Base-by-base conservation (phyloP, 306 rosid species). In the Castanopsis chinensis region DNA sequence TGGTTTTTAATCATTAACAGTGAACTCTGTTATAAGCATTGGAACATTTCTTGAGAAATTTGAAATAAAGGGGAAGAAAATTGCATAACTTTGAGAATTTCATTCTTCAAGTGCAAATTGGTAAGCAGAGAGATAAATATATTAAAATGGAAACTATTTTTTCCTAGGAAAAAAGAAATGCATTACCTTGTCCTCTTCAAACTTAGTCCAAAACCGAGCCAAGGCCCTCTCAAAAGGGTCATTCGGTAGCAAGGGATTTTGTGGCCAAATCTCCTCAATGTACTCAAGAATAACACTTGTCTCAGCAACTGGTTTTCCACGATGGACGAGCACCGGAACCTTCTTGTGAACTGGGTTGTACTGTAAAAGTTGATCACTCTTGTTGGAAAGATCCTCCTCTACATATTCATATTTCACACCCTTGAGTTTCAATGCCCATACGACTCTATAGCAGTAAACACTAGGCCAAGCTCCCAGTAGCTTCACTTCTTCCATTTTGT, bases 391-490 rank as follows among this genome's bases (percentile, higher is more conserved):
- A 52, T 88, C 89, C 82, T 90, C 89, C 58, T 80, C 89, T 57
- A 88, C 19, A 35, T 86, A 78, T 6, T 88, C 82, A 69, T 76
- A 91, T 3, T 37, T 5, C 25, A 88, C 84, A 18, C 84, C 85
- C 63, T 91, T 91, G 2, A 87, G 78, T 52, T 79, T 78, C 27
- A 87, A 82, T 63, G 93, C 84, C 91, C 90, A 87, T 5, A 86
- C 53, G 4, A 87, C 91, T 58, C 83, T 71, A 89, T 4, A 87
- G 43, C 43, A 35, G 43, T 35, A 35, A 35, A 1, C 0, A 35
- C 43, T 35, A 35, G 43, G 43, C 43, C 43, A 82, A 28, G 82
- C 43, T 73, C 82, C 82, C 4, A 77, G 27, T 1, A 77, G 52
- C 72, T 77, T 78, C 53, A 82, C 68, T 56, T 78, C 76, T 68